Evolutionary conservation across 2,329 filamentous ascomycete genomes (phyloP), one percentile per base, ranked within the genome.

Genomic region (Claviceps sp.): DNA sequence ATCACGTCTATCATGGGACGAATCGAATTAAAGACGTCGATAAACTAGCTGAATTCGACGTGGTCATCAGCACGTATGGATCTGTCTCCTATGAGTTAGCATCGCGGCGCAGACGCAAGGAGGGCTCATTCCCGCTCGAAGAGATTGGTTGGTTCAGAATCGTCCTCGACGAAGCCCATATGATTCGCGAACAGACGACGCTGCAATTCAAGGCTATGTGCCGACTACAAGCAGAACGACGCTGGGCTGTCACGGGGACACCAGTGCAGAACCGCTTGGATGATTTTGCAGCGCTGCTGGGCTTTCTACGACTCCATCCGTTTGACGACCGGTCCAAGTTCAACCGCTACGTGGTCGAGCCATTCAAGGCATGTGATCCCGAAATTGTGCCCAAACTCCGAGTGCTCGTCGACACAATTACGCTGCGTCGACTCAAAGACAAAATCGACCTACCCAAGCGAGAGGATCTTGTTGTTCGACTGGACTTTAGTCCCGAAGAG

Each of bases 241-340:
- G 90, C 37, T 98, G 93, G 93, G 91, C 90, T 2, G 88, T 97
- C n/a, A 97, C 93, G 0, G 93, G 91, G 51, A 97, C 93, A 0
- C 93, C 90, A 0, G 87, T 97, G 8, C 91, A 97, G 67, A 98
- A 98, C 63, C 84, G 87, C 4, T 75, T 97, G 2, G 89, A 94
- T 57, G 93, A 98, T 64, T 75, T 97, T 22, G 86, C 88, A 14
- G 86, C 91, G 1, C 73, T 97, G 2, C 82, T 95, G 54, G 86
- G 84, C 37, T 97, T 97, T 62, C 72, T 97, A 43, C 82, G 86
- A 14, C 73, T 97, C 14, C 82, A 82, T 60, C 91, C 91, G 0
- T 97, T 97, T 61, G 82, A 95, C 55, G 84, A 91, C 48, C 79
- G 81, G 51, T 72, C 73, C 50, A 82, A 81, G 49, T 98, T 96